Evolutionary conservation across 2,329 filamentous ascomycete species (phyloP), one percentile per base, ranked within the genome.

Genomic region (Penicillium olsonii): DNA sequence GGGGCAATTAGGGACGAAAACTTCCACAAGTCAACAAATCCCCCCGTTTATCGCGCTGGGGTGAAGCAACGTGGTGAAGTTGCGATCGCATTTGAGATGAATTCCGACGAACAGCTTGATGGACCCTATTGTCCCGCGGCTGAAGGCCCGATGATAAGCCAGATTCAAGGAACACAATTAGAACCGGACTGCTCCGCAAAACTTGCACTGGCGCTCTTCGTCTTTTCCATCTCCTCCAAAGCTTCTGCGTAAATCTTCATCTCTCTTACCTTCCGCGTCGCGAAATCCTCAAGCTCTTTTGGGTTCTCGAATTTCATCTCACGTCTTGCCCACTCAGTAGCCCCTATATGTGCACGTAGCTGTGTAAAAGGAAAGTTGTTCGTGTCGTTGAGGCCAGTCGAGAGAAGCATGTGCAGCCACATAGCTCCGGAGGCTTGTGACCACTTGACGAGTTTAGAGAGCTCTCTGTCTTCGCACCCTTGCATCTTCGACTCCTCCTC

Each of bases 331-430:
- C 59, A 66, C 46, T 63, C 52, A 26, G 37, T 41, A 48, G 19
- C 3, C 5, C 57, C 56, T 6, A 62, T 14, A 53, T 63, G 48
- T 40, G 11, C 51, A 14, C 58, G 58, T 11, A 68, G 50, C 39
- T 67, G 54, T 6, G 52, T 62, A 50, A 68, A 68, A 29, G 66
- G 63, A 57, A 70, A 69, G 43, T 53, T 66, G 15, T 45, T 39
- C 31, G 61, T 46, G 48, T 68, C 61, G 31, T 65, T 68, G 24
- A 71, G 69, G 35, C 66, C 66, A 45, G 54, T 59, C 31, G 53
- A 63, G 15, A 71, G 57, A 6, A 69, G 58, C 59, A 71, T 69
- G 52, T 70, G 63, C 27, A 70, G 42, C 68, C 66, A 69, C 64
- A 71, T 71, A 20, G 63, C 65, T 20, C 68, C 67, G 8, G 67